Evolutionary conservation across 805 yeast species (phyloP), one percentile per base, ranked within the genome.

Genomic region (Tetrapisispora arboricola): DNA sequence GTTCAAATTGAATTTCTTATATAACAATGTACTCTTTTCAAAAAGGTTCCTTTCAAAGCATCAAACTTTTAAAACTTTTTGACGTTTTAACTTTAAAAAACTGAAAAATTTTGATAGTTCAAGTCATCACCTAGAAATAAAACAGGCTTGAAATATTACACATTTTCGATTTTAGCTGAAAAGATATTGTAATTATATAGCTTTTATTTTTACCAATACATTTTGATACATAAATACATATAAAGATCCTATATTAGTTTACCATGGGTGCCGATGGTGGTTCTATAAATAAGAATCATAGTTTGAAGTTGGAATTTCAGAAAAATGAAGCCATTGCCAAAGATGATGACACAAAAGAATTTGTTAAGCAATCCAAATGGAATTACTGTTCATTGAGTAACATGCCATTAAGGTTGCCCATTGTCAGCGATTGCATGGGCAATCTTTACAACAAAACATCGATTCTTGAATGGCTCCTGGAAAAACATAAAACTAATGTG

Each of bases 371-470:
- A 3, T 65, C 64, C 3, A 42, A 55, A 19, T 73, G 79, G 67
- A 60, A 58, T 12, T 65, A 62, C 6, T 84, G 94, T 54, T 56
- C 63, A 5, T 44, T 68, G 28, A 24, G 17, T 20, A 71, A 51
- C 32, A 67, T 55, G 43, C 67, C 47, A 49, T 64, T 84, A 16
- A 46, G 49, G n/a, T 51, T 51, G 5, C 81, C 80, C 0, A 61
- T 84, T 1, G 80, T 81, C 1, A 72, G 84, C 26, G 95, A 86
- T 58, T 78, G 67, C 53, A 63, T 63, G 38, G 96, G 96, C 0
- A 55, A 65, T 24, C 51, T 86, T 4, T 82, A 71, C 57, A 74
- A 79, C 47, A 83, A 82, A 45, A 83, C 77, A 43, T 60, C 77
- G 22, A 55, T 83, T 0, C 51, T 86, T 6, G 80, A 80, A 49